Base-by-base conservation (phyloP, 352 stramenopile species). In the Phytopythium vexans region DNA sequence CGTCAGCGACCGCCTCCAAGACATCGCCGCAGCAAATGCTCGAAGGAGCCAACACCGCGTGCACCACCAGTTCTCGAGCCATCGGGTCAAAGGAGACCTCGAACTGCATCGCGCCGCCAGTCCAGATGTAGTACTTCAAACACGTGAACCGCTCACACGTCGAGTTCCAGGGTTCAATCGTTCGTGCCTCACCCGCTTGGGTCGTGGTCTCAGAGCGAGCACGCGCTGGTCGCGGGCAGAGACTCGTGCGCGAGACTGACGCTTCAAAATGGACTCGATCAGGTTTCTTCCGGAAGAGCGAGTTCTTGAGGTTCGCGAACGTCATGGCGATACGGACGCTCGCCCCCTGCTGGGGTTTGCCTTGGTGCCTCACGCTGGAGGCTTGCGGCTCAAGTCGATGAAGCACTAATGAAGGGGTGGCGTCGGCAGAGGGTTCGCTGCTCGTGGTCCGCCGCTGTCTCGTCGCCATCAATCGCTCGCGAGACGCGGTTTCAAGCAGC, bases 101-200 rank as follows among this genome's bases (percentile, higher is more conserved):
- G 36, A 53, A 44, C 21, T 53, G 47, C 16, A 58, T 58, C 35
- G 54, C 45, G 16, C 64, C 68, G 27, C 66, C 66, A 15, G 52
- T 67, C 51, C 62, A 83, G 21, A 82, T 61, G 38, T 69, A 76
- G 49, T 86, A 84, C 39, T 82, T 82, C 42, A 87, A 61, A 4
- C 58, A 34, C 6, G 48, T 61, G 16, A 80, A 80, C 4, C 68
- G 54, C 14, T 54, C 56, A 41, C 70, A 59, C 3, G 45, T 60
- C 14, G 68, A 74, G 36, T 40, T 66, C 73, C 73, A 69, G 21
- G 8, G 1, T 9, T 49, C 21, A 8, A 35, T 27, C 21, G 21
- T 27, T 27, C 21, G 21, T 27, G 21, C 21, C 21, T 27, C 21
- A 27, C 21, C 21, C 21, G 21, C 21, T 27, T 27, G 21, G 21